Conservation (phyloP, 2,329 filamentous ascomycete species). For the Exophiala bonariae region DNA sequence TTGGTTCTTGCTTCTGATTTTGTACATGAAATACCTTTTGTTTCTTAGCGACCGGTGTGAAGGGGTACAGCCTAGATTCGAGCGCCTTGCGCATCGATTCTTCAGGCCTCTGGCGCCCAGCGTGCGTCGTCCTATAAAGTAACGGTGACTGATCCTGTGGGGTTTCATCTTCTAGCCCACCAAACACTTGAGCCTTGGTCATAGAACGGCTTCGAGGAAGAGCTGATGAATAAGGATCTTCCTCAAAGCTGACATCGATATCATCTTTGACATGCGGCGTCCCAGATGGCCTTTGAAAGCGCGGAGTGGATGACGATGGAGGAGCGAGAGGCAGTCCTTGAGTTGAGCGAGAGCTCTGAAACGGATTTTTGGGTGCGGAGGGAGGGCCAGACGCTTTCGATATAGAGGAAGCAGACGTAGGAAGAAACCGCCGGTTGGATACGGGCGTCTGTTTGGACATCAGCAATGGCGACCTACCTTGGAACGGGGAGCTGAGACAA, state of each 20-base stretch:
- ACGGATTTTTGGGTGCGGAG: slow-evolving; percentile 10
- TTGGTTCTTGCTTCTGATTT: slow-evolving; percentile 1
- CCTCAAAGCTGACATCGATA: slow-evolving; percentile 21
- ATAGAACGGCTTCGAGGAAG: slow-evolving; percentile 10
- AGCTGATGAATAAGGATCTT: slow-evolving; percentile 4
- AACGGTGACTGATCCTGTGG: not conserved
- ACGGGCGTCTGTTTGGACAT: slow-evolving; percentile 19
- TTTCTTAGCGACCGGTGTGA: slow-evolving; percentile 12
- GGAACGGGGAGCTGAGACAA: not conserved
- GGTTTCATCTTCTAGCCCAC: not conserved
- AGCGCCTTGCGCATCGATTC: not conserved
- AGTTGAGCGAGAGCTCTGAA: slow-evolving; percentile 14
- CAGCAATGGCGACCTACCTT: not conserved
- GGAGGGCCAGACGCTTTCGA: slow-evolving; percentile 2
- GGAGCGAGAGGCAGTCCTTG: slow-evolving; percentile 8
- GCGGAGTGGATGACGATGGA: slow-evolving; percentile 14
- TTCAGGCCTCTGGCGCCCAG: not conserved
- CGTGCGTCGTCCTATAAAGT: not conserved
- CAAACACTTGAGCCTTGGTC: no score
- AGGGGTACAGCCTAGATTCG: not conserved
- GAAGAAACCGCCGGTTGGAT: slow-evolving; percentile 20
- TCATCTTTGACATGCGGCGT: slow-evolving; percentile 16
- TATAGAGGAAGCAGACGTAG: slow-evolving; percentile 15
- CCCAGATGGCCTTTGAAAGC: slow-evolving; percentile 11
- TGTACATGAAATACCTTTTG: slow-evolving; percentile 14